Base-by-base conservation (phyloP, 345 rosid species). In the Jatropha curcas region DNA sequence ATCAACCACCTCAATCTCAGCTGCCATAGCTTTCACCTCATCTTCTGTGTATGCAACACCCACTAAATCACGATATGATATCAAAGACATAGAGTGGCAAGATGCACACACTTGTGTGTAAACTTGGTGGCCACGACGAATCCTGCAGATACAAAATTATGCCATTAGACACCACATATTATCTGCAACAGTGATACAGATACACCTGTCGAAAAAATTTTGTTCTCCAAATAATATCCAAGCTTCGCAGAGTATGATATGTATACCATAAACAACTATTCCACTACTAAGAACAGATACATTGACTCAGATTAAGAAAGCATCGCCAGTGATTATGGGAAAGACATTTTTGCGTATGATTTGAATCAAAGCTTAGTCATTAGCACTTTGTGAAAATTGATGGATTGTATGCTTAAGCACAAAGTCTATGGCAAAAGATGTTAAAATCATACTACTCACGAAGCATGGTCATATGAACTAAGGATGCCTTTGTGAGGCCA, bases 11-110 rank as follows among this genome's bases (percentile, higher is more conserved):
- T 96, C 99, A 59, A 96, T 90, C 85, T 96, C 98, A 71, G 99
- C 99, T 24, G 98, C 98, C 97, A 96, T 96, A 58, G 98, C 99
- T 81, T 96, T 96, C 30, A 84, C 84, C 83, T 96, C 99, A 64
- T 96, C 99, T 84, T 96, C 98, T 4, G 99, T 96, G 76, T 93
- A 96, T 56, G 99, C 98, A 31, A 96, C 97, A 70, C 99, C 99
- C 64, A 93, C 97, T 76, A 96, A 77, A 82, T 93, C 99, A 79
- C 98, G 90, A 75, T 88, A 91, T 60, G 99, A 93, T 79, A 93
- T 77, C 48, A 96, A 84, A 66, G 98, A 93, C 99, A 96, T 96
- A 3, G 99, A 93, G 80, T 96, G 99, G 79, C 99, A 96, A 70
- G 99, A 96, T 58, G 99, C 99, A 85, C 99, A 96, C 2, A 96